Evolutionary conservation across 306 rosid species (phyloP).

Genomic region (Glycine tomentella): DNA sequence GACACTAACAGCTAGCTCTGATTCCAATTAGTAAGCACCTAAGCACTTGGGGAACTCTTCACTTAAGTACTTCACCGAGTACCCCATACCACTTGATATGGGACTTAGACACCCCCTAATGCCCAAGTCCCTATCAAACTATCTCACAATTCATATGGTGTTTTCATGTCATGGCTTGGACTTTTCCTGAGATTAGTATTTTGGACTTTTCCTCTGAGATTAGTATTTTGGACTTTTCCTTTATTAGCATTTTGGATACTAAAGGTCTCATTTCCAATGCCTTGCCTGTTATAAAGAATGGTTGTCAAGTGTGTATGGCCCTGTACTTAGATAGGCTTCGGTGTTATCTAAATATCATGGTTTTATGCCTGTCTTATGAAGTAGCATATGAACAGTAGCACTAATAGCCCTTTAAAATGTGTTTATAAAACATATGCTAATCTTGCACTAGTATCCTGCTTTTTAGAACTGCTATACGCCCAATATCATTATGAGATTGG

Average conservation of each 20-base stretch:
- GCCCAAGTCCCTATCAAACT: neutral
- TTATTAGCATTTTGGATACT: neutral
- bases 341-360: too few relatives aligned
- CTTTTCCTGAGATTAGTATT: neutral
- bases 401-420: slow-evolving; percentile 6
- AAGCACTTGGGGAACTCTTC: neutral
- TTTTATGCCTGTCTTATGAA: neutral
- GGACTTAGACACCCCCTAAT: neutral
- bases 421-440: slow-evolving; percentile 18
- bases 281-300: too few relatives aligned
- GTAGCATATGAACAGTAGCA: slow-evolving; percentile 1
- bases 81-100: neutral
- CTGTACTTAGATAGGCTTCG: too few relatives aligned
- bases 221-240: neutral
- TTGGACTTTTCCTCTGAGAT: too few relatives aligned
- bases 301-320: too few relatives aligned
- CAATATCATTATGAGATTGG: neutral
- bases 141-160: too few relatives aligned
- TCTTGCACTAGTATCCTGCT: neutral
- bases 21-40: neutral
- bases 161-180: too few relatives aligned
- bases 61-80: neutral
- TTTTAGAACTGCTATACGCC: neutral
- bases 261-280: too few relatives aligned
- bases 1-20: neutral